Base-by-base conservation (phyloP, 2,329 filamentous ascomycete species). In the Scytalidium lignicola region DNA sequence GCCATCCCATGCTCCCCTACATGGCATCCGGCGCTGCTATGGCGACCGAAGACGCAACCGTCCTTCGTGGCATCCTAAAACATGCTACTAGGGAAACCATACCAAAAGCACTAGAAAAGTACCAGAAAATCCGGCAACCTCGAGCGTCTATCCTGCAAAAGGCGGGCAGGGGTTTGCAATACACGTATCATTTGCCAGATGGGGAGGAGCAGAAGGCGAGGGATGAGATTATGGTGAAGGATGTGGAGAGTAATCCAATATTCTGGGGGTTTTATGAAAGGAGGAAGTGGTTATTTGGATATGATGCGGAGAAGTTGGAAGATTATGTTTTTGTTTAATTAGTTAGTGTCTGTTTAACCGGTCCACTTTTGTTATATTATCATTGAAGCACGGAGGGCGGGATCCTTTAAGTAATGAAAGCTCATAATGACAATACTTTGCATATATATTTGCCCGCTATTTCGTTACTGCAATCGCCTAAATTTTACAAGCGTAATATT, bases 1-100 rank as follows among this genome's bases (percentile, higher is more conserved):
- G 79, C 2, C 80, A 85, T 52, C 79, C 81, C 0, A 83, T 79
- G 0, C 67, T 85, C 0, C 81, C 81, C 0, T 85, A 84, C 55
- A 67, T 81, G 0, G 76, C 77, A 1, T 70, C 66, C 8, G 71
- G 61, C 59, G 78, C 77, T 0, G 62, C 9, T 26, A 26, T 26
- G 23, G 23, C 23, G 10, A 26, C 23, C 10, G 23, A 26, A 26
- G 23, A 26, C 23, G 23, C 23, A 0, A 81, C 83, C 0, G 81
- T 85, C 0, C 66, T 88, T 0, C 78, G 75, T 0, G 40, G 43
- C 3, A 46, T 53, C 32, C 15, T 58, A 15, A 74, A 75, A 0
- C 69, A 74, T 2, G 28, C 40, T 13, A 18, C 66, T 65, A 3
- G 66, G 66, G 1, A 56, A 72, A 1, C 70, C 21, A 48, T 74